Conservation (phyloP, 2,329 filamentous ascomycete genomes). For the Hirsutella thompsonii region DNA sequence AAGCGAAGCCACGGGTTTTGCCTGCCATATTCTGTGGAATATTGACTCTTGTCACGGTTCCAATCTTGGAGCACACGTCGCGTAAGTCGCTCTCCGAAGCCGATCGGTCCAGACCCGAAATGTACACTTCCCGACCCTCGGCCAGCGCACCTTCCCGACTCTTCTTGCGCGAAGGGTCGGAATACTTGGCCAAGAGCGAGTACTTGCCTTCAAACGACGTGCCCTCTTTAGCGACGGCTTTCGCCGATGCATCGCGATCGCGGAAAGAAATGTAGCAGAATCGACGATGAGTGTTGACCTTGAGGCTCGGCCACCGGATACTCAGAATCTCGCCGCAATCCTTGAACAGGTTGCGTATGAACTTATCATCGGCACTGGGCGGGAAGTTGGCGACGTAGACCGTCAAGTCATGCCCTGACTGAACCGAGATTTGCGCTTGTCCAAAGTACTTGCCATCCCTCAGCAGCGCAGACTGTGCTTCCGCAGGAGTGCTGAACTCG, state of each 20-base stretch:
- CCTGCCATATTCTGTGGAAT: constrained; percentile 57
- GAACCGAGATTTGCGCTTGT: constrained; percentile 59
- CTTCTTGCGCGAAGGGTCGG: constrained; percentile 69
- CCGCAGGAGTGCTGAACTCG: constrained; percentile 72
- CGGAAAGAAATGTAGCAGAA: constrained; percentile 96
- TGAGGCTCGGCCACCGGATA: constrained; percentile 82
- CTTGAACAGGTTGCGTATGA: constrained; percentile 55
- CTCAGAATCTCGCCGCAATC: constrained; percentile 72
- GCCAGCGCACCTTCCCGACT: constrained; percentile 64
- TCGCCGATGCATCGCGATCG: constrained; percentile 50
- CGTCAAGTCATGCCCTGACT: constrained; percentile 64
- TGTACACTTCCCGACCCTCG: constrained; percentile 79
- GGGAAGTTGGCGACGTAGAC: constrained; percentile 89
- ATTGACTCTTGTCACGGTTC: constrained; percentile 59
- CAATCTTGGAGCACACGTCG: constrained; percentile 61
- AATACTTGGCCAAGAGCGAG: constrained; percentile 67
- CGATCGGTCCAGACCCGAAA: constrained; percentile 54
- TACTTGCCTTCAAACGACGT: constrained; percentile 54
- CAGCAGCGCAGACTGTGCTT: constrained; percentile 68
- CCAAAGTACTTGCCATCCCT: constrained; percentile 71
- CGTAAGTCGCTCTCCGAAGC: constrained; percentile 56
- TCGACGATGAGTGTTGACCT: constrained; percentile 74
- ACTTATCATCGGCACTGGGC: constrained; percentile 57
- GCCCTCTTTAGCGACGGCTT: constrained; percentile 62
- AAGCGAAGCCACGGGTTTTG: constrained; percentile 64